phyloP scores from a whole-genome alignment of 768 basidiomycete genomes.

The Boletus reticulatus region DNA sequence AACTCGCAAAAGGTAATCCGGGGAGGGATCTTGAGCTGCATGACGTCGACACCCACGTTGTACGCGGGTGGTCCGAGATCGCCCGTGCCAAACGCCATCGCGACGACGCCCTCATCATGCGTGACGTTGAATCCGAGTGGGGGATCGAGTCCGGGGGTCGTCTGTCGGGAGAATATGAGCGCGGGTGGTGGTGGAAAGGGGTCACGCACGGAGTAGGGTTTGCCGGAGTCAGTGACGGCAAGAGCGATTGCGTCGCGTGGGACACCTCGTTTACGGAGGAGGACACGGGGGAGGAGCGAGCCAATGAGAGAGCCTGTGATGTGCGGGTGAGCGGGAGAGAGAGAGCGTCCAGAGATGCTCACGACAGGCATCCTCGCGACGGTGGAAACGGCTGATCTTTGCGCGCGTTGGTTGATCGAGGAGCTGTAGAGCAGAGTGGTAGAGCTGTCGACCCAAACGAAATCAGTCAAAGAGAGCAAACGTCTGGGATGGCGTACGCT shows the following conservation, averaged over 20 bases:
- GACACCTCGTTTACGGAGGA: slow-evolving; percentile 60
- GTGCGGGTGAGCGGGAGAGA: neutral
- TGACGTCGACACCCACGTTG: slow-evolving; percentile 73
- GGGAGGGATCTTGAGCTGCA: slow-evolving; percentile 67
- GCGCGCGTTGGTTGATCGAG: slow-evolving; percentile 56
- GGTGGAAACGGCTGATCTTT: slow-evolving; percentile 64
- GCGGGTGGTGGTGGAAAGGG: neutral
- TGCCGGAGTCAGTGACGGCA: slow-evolving; percentile 57
- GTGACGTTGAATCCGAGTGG: slow-evolving; percentile 77
- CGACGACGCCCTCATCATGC: slow-evolving; percentile 74
- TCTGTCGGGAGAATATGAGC: slow-evolving; percentile 33
- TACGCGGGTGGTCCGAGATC: slow-evolving; percentile 54
- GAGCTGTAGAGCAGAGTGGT: slow-evolving; percentile 52
- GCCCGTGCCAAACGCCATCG: slow-evolving; percentile 54
- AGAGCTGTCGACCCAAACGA: slow-evolving; percentile 45
- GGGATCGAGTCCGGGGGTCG: slow-evolving; percentile 42
- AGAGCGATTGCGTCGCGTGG: slow-evolving; percentile 48
- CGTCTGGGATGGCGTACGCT: slow-evolving; percentile 28
- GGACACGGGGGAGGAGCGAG: slow-evolving; percentile 63
- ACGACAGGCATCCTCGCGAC: slow-evolving; percentile 72
- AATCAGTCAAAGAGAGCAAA: neutral
- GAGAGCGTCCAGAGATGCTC: neutral
- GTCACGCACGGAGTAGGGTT: slow-evolving; percentile 69
- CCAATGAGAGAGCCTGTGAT: slow-evolving; percentile 73
- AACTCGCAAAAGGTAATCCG: slow-evolving; percentile 59